Evolutionary conservation across 768 basidiomycete species (phyloP), one percentile per base, ranked within the genome.

Genomic region (Pulveroboletus sp.): DNA sequence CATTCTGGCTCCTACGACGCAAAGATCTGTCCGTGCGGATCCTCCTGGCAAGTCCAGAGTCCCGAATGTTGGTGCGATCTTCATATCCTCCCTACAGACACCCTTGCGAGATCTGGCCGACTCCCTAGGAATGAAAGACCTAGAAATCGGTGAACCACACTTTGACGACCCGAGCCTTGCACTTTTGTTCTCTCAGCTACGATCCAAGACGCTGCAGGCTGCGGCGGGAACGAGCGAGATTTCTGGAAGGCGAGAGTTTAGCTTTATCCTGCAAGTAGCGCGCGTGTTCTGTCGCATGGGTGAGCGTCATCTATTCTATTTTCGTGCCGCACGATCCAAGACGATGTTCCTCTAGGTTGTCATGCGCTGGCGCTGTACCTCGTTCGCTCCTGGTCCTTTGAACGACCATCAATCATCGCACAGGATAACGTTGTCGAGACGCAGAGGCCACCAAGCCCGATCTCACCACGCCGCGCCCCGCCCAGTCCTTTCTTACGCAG

Each of bases 241-340:
- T 24, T 85, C 90, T 0, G 89, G 87, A 16, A 78, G 79, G 38
- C 81, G 84, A 12, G 95, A 99, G 63, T 97, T 94, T 70, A 93
- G 89, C 63, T 98, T 98, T 65, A 91, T 99, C 10, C 73, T 94
- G 24, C 94, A 98, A 70, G 92, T 93, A 58, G 89, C 93, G 0
- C 81, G 92, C 24, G 89, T 95, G 8, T 93, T 97, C 58, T 92
- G 89, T 60, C 76, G 91, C 51, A 95, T 97, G 93, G 96, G 95
- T 91, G 56, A 34, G 85, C 64, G 1, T 10, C 26, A n/a, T 19
- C 22, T 16, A 5, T n/a, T 40, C 4, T 37, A 48, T 43, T 32
- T 43, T 26, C 6, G 30, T 32, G 36, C 6, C 19, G 20, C 37
- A 47, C 23, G 30, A 32, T 24, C 23, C 38, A 36, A n/a, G 29